Conservation (phyloP, 169 alveolate genomes). For the Besnoitia besnoiti region DNA sequence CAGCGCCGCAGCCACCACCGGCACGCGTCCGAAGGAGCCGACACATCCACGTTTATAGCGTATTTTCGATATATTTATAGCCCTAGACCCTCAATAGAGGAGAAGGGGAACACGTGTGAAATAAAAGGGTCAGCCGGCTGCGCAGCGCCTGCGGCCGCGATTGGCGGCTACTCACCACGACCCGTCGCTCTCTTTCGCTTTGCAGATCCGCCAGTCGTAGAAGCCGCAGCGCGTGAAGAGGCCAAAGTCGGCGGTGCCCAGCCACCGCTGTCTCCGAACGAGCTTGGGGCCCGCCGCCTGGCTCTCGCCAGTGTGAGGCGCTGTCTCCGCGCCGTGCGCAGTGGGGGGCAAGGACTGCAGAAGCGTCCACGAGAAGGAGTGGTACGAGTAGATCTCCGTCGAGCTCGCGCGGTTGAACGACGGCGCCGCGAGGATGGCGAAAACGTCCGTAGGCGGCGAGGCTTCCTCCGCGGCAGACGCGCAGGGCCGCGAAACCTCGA, state of each 20-base stretch:
- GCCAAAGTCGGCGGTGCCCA: slow-evolving; percentile 78
- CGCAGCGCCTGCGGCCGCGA: too few species aligned
- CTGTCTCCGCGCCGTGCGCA: neutral
- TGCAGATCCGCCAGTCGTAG: slow-evolving; percentile 89
- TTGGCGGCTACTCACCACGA: slow-evolving; percentile 72
- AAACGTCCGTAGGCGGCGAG: slow-evolving; percentile 33
- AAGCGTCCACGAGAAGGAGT: slow-evolving; percentile 29
- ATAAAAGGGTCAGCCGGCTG: too few species aligned
- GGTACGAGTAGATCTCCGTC: slow-evolving; percentile 44
- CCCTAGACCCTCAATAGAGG: too few species aligned
- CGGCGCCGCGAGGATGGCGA: slow-evolving; percentile 43
- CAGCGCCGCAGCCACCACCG: too few species aligned
- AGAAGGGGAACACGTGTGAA: too few species aligned
- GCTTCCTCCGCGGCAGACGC: slow-evolving; percentile 14
- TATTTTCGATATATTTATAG: too few species aligned
- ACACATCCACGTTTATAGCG: too few species aligned
- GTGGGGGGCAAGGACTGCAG: neutral
- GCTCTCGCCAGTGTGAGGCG: neutral
- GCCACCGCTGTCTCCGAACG: slow-evolving; percentile 70
- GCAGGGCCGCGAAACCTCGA: slow-evolving; percentile 33
- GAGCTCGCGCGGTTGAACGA: slow-evolving; percentile 47
- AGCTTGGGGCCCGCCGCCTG: slow-evolving; percentile 34
- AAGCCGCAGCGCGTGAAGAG: slow-evolving; percentile 88
- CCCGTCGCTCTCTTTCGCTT: slow-evolving; percentile 78
- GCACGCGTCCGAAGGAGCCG: too few species aligned